Percentiles rank a stretch among this genome's conserved stretches.
Conservation (phyloP, 2,329 filamentous ascomycete species). For the Xylariaceae sp. region DNA sequence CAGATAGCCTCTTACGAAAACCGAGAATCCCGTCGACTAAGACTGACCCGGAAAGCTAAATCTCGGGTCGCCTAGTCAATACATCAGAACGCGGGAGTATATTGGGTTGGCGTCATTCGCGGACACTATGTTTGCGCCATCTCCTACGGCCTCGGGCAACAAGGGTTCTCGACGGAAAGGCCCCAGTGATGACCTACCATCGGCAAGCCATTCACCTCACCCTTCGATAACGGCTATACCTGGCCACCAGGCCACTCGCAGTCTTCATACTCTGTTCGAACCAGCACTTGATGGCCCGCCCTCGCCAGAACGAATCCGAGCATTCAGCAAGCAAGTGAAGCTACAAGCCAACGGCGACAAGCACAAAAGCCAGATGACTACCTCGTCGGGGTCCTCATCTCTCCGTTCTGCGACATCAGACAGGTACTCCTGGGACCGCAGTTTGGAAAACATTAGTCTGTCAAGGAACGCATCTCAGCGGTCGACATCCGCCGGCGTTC, state of each 20-base stretch:
- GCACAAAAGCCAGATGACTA: constrained; percentile 42
- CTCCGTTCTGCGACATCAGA: constrained; percentile 44
- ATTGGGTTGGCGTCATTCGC: constrained; percentile 11
- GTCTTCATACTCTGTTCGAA: constrained; percentile 37
- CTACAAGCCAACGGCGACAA: constrained; percentile 45
- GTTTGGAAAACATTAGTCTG: constrained; percentile 43
- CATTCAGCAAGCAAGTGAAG: constrained; percentile 51
- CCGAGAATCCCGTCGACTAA: constrained; percentile 3
- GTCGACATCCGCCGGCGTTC: constrained; percentile 50
- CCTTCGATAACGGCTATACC: constrained; percentile 12
- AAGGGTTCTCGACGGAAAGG: constrained; percentile 19
- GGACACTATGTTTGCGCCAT: constrained; percentile 23
- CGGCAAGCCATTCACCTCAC: constrained; percentile 13
- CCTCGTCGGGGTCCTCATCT: constrained; percentile 54
- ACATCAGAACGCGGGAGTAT: constrained; percentile 13
- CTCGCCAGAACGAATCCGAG: constrained; percentile 55
- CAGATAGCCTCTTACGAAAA: constrained; percentile 18
- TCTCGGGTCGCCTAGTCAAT: constrained; percentile 16
- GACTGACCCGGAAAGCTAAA: constrained; percentile 12
- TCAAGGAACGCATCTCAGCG: constrained; percentile 54
- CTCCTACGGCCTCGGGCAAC: constrained; percentile 14
- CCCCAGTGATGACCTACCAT: constrained; percentile 13
- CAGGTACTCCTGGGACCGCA: constrained; percentile 44
- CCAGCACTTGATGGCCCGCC: constrained; percentile 58
- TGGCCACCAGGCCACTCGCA: constrained; percentile 8